Evolutionary conservation across 768 basidiomycete species (phyloP).

Genomic region (Dentipellis fragilis): DNA sequence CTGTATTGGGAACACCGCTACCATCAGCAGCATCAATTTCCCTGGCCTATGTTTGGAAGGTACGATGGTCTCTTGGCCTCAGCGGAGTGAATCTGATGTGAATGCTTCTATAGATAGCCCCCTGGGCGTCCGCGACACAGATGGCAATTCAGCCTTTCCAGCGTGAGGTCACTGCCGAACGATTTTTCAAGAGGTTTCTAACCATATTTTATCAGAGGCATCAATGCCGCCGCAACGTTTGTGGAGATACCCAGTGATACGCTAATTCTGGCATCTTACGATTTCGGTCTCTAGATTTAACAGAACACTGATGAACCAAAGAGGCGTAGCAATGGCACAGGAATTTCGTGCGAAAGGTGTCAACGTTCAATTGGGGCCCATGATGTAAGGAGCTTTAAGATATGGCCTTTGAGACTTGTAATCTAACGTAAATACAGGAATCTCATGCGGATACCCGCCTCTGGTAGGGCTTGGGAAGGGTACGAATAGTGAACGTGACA

Average conservation of each 20-base stretch:
- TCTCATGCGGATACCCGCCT: not conserved
- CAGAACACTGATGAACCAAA: constrained; percentile 48
- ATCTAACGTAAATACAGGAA: not conserved
- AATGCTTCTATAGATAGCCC: constrained; percentile 9
- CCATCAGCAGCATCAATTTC: constrained; percentile 13
- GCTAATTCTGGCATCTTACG: not conserved
- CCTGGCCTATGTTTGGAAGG: constrained; percentile 19
- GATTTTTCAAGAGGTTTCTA: constrained; percentile 24
- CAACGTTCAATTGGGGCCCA: constrained; percentile 25
- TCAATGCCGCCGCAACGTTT: constrained; percentile 29
- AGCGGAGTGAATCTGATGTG: not conserved
- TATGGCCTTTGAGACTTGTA: not conserved
- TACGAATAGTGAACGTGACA: not conserved
- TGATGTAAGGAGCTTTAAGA: constrained; percentile 7
- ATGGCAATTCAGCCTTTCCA: constrained; percentile 38
- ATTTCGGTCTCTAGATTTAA: constrained; percentile 27
- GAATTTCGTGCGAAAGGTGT: constrained; percentile 67
- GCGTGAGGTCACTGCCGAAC: constrained; percentile 32
- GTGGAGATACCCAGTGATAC: not conserved
- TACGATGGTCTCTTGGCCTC: not conserved
- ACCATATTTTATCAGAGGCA: constrained; percentile 21
- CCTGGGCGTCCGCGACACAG: constrained; percentile 30
- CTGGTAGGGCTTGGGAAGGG: not conserved
- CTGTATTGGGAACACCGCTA: constrained; percentile 15
- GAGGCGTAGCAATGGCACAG: constrained; percentile 52